phyloP scores from a whole-genome alignment of 768 basidiomycete species.

The Podaxis sp. region DNA sequence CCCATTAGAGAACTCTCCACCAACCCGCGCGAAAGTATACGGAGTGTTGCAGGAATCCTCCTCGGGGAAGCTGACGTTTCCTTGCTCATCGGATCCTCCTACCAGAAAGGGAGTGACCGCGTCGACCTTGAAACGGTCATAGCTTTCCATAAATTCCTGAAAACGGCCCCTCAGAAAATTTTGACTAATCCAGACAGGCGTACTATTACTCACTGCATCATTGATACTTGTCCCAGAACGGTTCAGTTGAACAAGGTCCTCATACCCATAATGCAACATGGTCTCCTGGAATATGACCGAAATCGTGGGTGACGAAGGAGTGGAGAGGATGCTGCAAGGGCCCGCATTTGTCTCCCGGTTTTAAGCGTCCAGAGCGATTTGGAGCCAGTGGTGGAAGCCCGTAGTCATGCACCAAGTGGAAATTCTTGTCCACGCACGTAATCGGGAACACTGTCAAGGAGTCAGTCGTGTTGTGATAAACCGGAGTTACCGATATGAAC shows the following conservation, averaged over 20 bases:
- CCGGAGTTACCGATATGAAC: conserved; percentile 5
- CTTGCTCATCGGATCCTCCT: background rate
- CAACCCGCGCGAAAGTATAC: background rate
- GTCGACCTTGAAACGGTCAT: background rate
- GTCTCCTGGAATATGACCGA: background rate
- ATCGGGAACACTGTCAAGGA: background rate
- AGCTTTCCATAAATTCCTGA: background rate
- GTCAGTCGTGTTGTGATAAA: background rate
- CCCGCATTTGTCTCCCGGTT: background rate
- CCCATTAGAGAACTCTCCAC: background rate
- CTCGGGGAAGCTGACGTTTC: background rate
- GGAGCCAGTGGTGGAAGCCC: background rate
- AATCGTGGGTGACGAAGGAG: too few species aligned
- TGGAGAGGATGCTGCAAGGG: background rate
- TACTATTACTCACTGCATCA: background rate
- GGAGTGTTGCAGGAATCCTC: background rate
- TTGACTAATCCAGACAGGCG: background rate
- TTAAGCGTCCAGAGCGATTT: background rate
- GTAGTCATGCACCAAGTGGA: background rate
- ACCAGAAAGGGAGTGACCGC: background rate
- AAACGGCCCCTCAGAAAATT: background rate
- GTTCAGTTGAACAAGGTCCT: background rate
- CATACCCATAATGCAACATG: background rate
- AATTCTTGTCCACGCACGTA: conserved; percentile 8
- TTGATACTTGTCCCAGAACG: background rate